Base-by-base conservation (phyloP, 2,329 filamentous ascomycete species). In the Nannizzia gypsea region DNA sequence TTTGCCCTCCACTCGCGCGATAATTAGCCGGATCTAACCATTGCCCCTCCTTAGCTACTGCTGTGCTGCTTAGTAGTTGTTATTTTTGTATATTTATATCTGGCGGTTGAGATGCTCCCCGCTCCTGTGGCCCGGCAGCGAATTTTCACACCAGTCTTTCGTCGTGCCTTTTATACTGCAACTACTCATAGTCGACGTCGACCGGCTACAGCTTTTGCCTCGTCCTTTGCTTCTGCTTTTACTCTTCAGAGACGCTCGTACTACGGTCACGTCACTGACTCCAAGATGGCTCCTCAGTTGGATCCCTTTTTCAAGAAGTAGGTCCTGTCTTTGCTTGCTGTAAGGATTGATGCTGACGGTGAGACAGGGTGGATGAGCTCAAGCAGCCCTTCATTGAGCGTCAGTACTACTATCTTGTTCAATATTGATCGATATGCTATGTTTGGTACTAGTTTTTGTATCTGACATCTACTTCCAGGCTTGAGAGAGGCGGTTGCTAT, bases 401-500 rank as follows among this genome's bases (percentile, higher is more conserved):
- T 78, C 68, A 62, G 76, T 69, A 15, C 63, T 26, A n/a, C n/a
- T n/a, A n/a, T n/a, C n/a, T n/a, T 55, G 31, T 48, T 52, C 17
- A 44, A n/a, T 22, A 42, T 38, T 26, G 38, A n/a, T 42, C 3
- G 15, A 17, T 36, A 22, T 34, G 31, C 31, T 61, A n/a, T 52
- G 20, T 34, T 52, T 58, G 36, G 60, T 58, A 26, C 24, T 13
- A n/a, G 17, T 15, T 13, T 26, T 26, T n/a, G n/a, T 13, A 9
- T n/a, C 48, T 54, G 26, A 54, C 26, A 6, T 11, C 11, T 11
- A 11, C 9, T 2, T 24, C 6, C 20, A 54, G 77, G 77, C 67
- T 84, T 99, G 62, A 83, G 89, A 70, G 85, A 91, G 75, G 93
- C 93, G 59, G 93, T 99, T 62, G 92, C 91, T 58, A 99, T 99